Base-by-base conservation (phyloP, 177 flowering plant genomes). In the Vitis hybrid region DNA sequence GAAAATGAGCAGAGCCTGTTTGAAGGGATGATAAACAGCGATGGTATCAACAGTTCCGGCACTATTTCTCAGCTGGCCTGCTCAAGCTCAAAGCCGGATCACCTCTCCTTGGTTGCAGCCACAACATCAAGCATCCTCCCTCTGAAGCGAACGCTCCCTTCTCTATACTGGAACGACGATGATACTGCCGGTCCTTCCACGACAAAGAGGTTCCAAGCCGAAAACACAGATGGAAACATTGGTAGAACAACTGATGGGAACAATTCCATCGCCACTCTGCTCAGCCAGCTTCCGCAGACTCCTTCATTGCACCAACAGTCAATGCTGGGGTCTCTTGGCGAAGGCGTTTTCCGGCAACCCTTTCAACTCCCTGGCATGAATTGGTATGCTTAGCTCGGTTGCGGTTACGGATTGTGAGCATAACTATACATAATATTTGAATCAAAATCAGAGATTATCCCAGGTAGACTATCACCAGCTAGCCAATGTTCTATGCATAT, bases 321-420 rank as follows among this genome's bases (percentile, higher is more conserved):
- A 38, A 56, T 64, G 59, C 72, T 86, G 61, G 92, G 87, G 67
- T 69, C 82, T 17, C 65, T 85, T n/a, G 86, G 87, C 0, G 88
- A 87, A 52, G 89, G 83, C n/a, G 73, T 77, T 67, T 83, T 85
- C 67, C 76, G 86, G 69, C 85, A 82, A 60, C 84, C 82, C 0
- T 85, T 75, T 71, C 86, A 81, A 10, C 76, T 84, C 1, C 75
- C 79, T 1, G 87, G 91, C 59, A 74, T 89, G 75, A 89, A 89
- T 62, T 91, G 93, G 96, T 81, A 81, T 80, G 33, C 88, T 49
- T 79, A 73, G 62, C 59, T 24, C 12, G 17, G 22, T 60, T n/a
- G 20, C 33, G 1, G 17, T 13, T 57, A n/a, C 31, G 14, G 38
- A 38, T 60, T 28, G 13, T 61, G 47, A 3, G 19, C 47, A 38